Percentiles rank a stretch among this genome's conserved stretches.
These are phyloP conservation scores for Aspergillus hancockii DNA, from an alignment of 495 filamentous ascomycete species.

Conservation along the genomic window DNA sequence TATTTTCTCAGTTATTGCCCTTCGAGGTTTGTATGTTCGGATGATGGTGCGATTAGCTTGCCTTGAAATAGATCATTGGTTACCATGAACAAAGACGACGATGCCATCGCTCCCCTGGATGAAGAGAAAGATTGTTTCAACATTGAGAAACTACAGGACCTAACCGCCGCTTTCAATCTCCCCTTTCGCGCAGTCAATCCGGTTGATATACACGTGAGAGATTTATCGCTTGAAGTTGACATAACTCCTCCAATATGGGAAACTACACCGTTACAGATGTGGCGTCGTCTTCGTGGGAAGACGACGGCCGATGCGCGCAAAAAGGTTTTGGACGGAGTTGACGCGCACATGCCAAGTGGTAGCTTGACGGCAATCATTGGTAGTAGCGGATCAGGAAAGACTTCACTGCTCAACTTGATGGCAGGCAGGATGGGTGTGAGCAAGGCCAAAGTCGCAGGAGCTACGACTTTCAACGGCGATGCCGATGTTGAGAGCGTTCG, in stretches of 20 bases:
- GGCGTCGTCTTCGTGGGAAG: constrained; percentile 27
- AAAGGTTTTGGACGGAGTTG: constrained; percentile 54
- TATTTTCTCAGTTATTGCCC: neutral
- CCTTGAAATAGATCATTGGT: neutral
- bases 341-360: constrained; percentile 57
- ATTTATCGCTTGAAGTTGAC: constrained; percentile 57
- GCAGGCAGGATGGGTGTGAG: constrained; percentile 58
- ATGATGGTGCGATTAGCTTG: neutral
- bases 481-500: constrained; percentile 57
- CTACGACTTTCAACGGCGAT: constrained; percentile 16
- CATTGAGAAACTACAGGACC: neutral
- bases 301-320: constrained; percentile 21
- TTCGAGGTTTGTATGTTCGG: neutral
- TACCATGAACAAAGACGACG: neutral
- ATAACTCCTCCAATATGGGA: constrained; percentile 45
- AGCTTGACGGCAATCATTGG: constrained; percentile 73
- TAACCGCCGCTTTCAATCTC: constrained; percentile 31
- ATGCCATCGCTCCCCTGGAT: neutral
- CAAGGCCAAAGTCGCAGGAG: constrained; percentile 27
- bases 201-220: constrained; percentile 56
- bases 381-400: constrained; percentile 73
- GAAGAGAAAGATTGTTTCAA: neutral
- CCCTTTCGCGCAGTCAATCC: constrained; percentile 62
- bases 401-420: constrained; percentile 68
- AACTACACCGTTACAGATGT: constrained; percentile 25